Conservation (phyloP, 1,284 basidiomycete genomes). For the Moniliella sp. region DNA sequence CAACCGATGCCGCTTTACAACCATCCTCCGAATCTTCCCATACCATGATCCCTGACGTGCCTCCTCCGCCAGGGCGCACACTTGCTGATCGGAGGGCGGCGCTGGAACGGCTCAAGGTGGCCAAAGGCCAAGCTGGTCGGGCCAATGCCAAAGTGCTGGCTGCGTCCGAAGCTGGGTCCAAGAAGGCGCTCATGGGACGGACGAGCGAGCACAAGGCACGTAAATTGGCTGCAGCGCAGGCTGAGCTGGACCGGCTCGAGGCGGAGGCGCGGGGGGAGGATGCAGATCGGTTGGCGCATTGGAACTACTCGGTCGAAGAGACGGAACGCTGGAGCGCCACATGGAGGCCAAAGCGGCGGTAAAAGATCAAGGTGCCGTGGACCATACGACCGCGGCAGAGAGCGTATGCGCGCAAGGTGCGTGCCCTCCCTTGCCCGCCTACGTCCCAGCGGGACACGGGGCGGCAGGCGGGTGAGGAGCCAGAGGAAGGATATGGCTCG, state of each 20-base stretch:
- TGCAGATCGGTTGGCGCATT: slow-evolving; percentile 55
- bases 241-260: slow-evolving; percentile 58
- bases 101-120: too few relatives aligned
- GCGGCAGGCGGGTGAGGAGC: too few relatives aligned
- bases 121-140: too few relatives aligned
- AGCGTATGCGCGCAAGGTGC: slow-evolving; percentile 72
- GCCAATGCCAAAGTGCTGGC: too few relatives aligned
- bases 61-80: too few relatives aligned
- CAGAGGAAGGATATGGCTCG: slow-evolving; percentile 64
- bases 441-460: too few relatives aligned
- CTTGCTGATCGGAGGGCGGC: too few relatives aligned
- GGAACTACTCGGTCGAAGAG: slow-evolving; percentile 82
- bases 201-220: slow-evolving; percentile 7
- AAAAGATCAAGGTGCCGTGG: slow-evolving; percentile 59
- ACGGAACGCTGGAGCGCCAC: slow-evolving; percentile 81
- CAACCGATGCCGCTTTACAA: too few relatives aligned
- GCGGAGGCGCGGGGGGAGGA: slow-evolving; percentile 62
- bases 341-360: slow-evolving; percentile 49
- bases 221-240: slow-evolving; percentile 47
- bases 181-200: too few relatives aligned
- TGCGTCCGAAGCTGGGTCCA: too few relatives aligned
- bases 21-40: too few relatives aligned
- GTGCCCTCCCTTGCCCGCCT: slow-evolving; percentile 30
- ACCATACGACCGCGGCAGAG: slow-evolving; percentile 63
- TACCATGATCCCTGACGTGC: too few relatives aligned